Evolutionary conservation across 163 green algal species (phyloP).

Genomic region (Scenedesmus sp.): DNA sequence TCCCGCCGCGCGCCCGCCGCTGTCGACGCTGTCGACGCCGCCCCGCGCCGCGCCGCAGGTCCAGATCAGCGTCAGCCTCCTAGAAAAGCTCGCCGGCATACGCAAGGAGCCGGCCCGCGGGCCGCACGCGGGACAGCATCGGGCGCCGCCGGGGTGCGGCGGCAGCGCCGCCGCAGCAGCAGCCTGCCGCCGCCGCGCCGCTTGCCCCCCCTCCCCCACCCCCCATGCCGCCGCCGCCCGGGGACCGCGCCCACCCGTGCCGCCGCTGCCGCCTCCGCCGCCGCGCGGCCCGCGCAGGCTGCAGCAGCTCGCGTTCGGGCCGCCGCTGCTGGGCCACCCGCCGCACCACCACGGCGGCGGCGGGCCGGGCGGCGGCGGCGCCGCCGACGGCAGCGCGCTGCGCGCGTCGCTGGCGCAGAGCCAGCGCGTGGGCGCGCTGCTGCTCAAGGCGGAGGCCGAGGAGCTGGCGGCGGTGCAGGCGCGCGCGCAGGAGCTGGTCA

Average conservation of each 20-base stretch:
- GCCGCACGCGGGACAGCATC: no score
- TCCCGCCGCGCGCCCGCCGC: neutral
- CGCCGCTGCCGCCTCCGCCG: no score
- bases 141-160: no score
- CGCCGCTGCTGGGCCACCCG: neutral
- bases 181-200: no score
- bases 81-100: slow-evolving; percentile 43
- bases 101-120: neutral
- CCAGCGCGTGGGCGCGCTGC: slow-evolving; percentile 31
- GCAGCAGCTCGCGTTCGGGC: neutral
- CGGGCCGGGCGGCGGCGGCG: no score
- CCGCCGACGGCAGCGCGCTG: slow-evolving; percentile 10
- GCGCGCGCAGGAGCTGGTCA: slow-evolving; percentile 30
- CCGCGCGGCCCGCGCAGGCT: slow-evolving; percentile 15
- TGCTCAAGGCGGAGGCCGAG: slow-evolving; percentile 44
- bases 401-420: slow-evolving; percentile 24
- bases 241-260: no score
- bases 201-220: no score
- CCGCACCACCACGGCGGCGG: neutral
- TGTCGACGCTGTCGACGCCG: neutral
- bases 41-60: no score
- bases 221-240: no score
- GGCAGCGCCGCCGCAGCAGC: slow-evolving; percentile 2
- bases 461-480: slow-evolving; percentile 24
- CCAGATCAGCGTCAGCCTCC: slow-evolving; percentile 35